These are phyloP conservation scores for Forsythia suspensa DNA, from an alignment of 257 asterid species.

Conservation along the genomic window DNA sequence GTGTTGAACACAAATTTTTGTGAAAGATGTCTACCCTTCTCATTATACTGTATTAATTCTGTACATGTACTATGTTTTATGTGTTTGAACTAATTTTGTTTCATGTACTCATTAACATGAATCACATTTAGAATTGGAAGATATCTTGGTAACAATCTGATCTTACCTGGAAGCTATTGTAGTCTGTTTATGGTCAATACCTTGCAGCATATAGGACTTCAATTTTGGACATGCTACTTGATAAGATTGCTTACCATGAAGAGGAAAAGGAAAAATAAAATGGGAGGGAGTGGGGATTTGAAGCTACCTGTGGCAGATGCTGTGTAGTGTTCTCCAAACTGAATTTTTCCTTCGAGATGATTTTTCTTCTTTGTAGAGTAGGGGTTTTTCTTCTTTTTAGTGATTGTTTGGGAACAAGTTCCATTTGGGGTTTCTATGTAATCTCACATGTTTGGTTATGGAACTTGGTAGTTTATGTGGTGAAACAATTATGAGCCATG, in stretches of 20 bases:
- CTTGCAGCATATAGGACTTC: not conserved
- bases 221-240: too few relatives aligned
- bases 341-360: not conserved
- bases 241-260: not conserved
- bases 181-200: not conserved
- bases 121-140: constrained; percentile 30
- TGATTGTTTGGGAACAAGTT: not conserved
- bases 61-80: constrained; percentile 43
- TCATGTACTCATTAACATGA: constrained; percentile 33
- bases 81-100: constrained; percentile 31
- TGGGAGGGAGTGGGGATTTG: not conserved
- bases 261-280: not conserved
- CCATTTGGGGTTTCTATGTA: not conserved
- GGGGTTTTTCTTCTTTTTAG: too few relatives aligned
- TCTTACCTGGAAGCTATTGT: not conserved
- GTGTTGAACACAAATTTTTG: constrained; percentile 24
- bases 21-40: constrained; percentile 34
- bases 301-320: not conserved
- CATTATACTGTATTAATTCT: constrained; percentile 44
- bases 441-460: not conserved
- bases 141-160: constrained; percentile 13
- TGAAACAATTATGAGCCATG: not conserved
- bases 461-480: not conserved
- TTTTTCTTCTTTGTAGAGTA: not conserved
- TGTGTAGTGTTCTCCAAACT: not conserved